Evolutionary conservation across 2,329 filamentous ascomycete genomes (phyloP).

Genomic region (Botrytis hyacinthi): DNA sequence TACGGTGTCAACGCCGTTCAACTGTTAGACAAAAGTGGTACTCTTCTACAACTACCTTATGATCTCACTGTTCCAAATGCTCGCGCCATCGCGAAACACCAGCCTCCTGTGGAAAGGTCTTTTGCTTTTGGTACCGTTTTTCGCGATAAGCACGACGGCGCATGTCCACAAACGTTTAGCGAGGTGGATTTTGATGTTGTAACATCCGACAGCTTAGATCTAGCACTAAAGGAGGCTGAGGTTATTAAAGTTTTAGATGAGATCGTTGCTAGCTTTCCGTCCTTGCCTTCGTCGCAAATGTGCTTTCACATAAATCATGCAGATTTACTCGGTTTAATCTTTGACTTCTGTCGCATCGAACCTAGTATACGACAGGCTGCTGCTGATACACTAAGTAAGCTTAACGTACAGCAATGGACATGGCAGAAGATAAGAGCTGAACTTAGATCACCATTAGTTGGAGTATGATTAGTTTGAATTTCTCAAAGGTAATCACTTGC

Average conservation of each 20-base stretch:
- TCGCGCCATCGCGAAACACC: constrained; percentile 74
- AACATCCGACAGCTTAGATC: constrained; percentile 75
- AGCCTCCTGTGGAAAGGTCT: constrained; percentile 66
- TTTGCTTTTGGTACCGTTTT: constrained; percentile 89
- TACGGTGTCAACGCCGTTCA: constrained; percentile 75
- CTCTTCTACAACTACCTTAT: constrained; percentile 89
- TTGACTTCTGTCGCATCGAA: constrained; percentile 83
- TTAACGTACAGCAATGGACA: constrained; percentile 76
- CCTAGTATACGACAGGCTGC: constrained; percentile 64
- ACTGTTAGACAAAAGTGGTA: constrained; percentile 78
- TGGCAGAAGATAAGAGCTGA: constrained; percentile 84
- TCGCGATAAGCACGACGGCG: constrained; percentile 72
- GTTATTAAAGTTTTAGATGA: constrained; percentile 94
- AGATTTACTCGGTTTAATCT: constrained; percentile 79
- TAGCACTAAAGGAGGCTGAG: constrained; percentile 89
- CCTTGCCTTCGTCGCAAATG: constrained; percentile 68
- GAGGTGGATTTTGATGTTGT: constrained; percentile 97
- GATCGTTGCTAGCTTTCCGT: constrained; percentile 76
- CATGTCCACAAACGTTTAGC: constrained; percentile 76
- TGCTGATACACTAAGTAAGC: constrained; percentile 80
- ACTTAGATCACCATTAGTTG: constrained; percentile 75
- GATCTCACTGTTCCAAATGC: constrained; percentile 90
- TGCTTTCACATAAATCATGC: constrained; percentile 91
- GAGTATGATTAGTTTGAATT: constrained; percentile 48
- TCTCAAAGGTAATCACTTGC: not conserved